Conservation (phyloP, 2,329 filamentous ascomycete species). For the Chaetomiaceae sp. region DNA sequence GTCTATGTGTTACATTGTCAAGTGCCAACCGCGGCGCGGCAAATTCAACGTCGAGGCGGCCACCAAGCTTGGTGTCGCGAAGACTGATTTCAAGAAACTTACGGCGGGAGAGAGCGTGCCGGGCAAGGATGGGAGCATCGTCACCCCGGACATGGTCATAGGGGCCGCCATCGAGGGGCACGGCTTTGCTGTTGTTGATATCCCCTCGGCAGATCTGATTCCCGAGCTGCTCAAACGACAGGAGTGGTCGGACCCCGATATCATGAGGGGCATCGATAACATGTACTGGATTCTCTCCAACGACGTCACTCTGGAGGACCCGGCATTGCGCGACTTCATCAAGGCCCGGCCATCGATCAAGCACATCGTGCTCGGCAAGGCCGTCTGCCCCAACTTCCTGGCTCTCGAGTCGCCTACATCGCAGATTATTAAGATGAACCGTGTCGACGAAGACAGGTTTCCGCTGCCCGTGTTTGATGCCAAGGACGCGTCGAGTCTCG, state of each 20-base stretch:
- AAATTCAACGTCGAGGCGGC: constrained; percentile 71
- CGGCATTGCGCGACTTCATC: constrained; percentile 66
- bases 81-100: constrained; percentile 55
- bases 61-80: constrained; percentile 57
- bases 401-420: constrained; percentile 62
- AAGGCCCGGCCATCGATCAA: constrained; percentile 53
- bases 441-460: constrained; percentile 71
- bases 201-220: constrained; percentile 68
- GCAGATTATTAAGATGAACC: constrained; percentile 64
- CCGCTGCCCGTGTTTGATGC: constrained; percentile 64
- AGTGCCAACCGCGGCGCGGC: constrained; percentile 69
- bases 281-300: constrained; percentile 80
- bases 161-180: constrained; percentile 61
- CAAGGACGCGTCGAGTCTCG: constrained; percentile 27
- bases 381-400: constrained; percentile 72
- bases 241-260: constrained; percentile 63
- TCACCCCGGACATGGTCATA: constrained; percentile 86
- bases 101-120: constrained; percentile 59
- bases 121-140: constrained; percentile 58
- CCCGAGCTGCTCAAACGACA: constrained; percentile 62
- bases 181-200: constrained; percentile 74
- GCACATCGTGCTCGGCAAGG: constrained; percentile 73
- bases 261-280: constrained; percentile 63
- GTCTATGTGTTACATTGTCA: constrained; percentile 82
- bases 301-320: constrained; percentile 48